Conservation (phyloP, 352 stramenopile species). For the Phytopythium mirpurense region DNA sequence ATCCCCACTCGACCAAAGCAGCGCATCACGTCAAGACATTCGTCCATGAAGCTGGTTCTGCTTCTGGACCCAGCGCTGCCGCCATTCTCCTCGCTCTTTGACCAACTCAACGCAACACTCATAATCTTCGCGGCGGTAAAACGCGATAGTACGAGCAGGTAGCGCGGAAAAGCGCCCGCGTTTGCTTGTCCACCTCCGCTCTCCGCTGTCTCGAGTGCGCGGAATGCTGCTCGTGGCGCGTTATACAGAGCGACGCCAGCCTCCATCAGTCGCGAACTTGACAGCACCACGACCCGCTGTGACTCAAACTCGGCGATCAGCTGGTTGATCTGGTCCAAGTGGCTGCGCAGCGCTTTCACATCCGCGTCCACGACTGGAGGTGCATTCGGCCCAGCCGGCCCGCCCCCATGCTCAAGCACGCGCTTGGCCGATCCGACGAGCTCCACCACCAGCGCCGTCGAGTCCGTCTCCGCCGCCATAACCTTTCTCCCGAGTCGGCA, state of each 20-base stretch:
- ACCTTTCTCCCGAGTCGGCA: neutral
- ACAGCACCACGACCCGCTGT: conserved; percentile 25
- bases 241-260: conserved; percentile 69
- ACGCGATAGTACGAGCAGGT: conserved; percentile 32
- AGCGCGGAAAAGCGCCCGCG: conserved; percentile 12
- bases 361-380: neutral
- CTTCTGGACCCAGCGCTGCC: conserved; percentile 5
- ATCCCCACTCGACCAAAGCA: conserved; percentile 68
- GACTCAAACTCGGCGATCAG: conserved; percentile 13
- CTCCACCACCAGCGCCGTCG: neutral
- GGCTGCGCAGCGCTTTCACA: neutral
- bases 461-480: neutral
- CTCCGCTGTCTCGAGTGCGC: conserved; percentile 19
- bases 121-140: conserved; percentile 67
- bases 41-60: conserved; percentile 35
- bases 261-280: conserved; percentile 40
- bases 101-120: conserved; percentile 38
- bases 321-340: conserved; percentile 25
- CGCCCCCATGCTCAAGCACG: neutral
- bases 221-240: conserved; percentile 35
- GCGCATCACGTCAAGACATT: conserved; percentile 68
- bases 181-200: conserved; percentile 6
- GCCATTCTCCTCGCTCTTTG: conserved; percentile 10
- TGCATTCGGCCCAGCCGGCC: neutral
- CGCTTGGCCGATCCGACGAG: neutral